These are phyloP conservation scores for Fomitopsis pulvina DNA, from an alignment of 768 basidiomycete species.

Conservation along the genomic window DNA sequence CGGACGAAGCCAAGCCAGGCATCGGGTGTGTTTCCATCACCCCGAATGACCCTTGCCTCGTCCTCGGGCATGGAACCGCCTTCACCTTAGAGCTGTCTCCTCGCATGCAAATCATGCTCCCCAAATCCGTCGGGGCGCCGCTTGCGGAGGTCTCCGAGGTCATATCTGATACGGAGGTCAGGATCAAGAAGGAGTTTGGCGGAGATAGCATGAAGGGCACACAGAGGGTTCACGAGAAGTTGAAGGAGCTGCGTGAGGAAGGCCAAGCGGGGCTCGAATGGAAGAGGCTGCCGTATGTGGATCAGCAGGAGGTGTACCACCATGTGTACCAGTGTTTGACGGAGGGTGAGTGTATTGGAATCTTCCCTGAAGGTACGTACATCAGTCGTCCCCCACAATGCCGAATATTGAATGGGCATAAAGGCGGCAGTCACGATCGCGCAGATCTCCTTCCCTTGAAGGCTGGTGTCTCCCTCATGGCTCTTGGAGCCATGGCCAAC, in stretches of 20 bases:
- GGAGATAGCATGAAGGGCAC: conserved; percentile 73
- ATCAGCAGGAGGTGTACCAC: conserved; percentile 95
- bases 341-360: conserved; percentile 87
- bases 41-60: conserved; percentile 65
- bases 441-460: conserved; percentile 96
- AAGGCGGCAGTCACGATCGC: conserved; percentile 97
- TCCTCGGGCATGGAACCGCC: conserved; percentile 74
- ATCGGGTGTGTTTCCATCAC: conserved; percentile 68
- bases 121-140: conserved; percentile 69
- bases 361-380: conserved; percentile 88
- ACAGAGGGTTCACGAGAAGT: conserved; percentile 55
- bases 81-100: conserved; percentile 68
- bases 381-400: background rate
- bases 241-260: conserved; percentile 48
- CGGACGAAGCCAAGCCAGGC: conserved; percentile 81
- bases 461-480: conserved; percentile 97
- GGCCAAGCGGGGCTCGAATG: conserved; percentile 63
- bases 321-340: conserved; percentile 85
- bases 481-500: conserved; percentile 93
- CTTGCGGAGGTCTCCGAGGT: conserved; percentile 84
- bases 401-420: background rate
- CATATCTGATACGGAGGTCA: conserved; percentile 79
- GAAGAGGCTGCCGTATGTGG: conserved; percentile 81
- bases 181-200: conserved; percentile 81
- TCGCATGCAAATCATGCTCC: conserved; percentile 80